Evolutionary conservation across 768 basidiomycete species (phyloP), one percentile per base, ranked within the genome.

Genomic region (Lactifluus subvellereus): DNA sequence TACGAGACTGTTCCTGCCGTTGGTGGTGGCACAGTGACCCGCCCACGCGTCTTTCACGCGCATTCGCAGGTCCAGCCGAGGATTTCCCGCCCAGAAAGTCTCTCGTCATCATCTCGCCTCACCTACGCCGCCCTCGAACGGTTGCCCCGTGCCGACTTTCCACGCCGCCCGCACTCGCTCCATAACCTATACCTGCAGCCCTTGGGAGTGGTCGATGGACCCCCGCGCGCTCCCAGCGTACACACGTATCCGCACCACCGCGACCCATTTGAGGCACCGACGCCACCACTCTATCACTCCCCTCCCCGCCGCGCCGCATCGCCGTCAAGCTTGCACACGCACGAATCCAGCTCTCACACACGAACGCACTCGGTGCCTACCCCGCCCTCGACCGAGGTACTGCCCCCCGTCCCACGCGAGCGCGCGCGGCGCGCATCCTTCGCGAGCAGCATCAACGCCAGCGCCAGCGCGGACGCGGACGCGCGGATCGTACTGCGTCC

Each of bases 1-100:
- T 94, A 88, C 73, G 92, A 96, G 72, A 88, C 89, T 1, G 84
- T 94, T 40, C 92, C 94, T 13, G 94, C 95, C 3, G 88, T 97
- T 4, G 94, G 95, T 18, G 94, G 94, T 14, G 94, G 94, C 0
- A 86, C 83, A 0, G 83, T 97, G 67, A 88, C 88, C 10, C 84
- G 92, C 14, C 95, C 95, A 0, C 79, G 94, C 6, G 82, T 95
- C 37, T 85, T 84, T 66, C 95, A 95, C 72, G 85, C 91, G 0
- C 93, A 95, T 69, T 90, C 89, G 0, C 83, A 83, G 70, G 86
- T 89, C 33, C 81, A 85, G 62, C 71, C 81, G 7, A 77, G 75
- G 54, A 65, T 71, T 42, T 47, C 71, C 51, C 62, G 77, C 77
- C 9, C 78, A 1, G 33, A 57, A 33, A 66, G 67, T 30, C 30